Evolutionary conservation across 805 yeast genomes (phyloP).

Genomic region (Blastobotrys peoriensis): DNA sequence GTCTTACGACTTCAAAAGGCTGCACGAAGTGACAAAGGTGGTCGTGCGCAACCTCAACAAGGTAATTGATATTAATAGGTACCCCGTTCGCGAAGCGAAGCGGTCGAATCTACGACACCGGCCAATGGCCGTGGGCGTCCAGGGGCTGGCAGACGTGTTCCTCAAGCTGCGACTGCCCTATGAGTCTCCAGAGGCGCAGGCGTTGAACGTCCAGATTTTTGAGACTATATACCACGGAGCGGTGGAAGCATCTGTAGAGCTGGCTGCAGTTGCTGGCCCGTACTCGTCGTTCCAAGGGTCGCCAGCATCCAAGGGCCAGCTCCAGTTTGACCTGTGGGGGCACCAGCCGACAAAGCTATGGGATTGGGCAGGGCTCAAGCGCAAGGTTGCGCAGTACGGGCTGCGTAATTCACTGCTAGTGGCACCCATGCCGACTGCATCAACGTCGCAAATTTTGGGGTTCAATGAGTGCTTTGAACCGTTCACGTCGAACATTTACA

Average conservation of each 20-base stretch:
- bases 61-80: constrained; percentile 74
- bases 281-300: constrained; percentile 73
- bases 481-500: constrained; percentile 79
- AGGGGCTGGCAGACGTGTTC: constrained; percentile 87
- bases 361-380: constrained; percentile 73
- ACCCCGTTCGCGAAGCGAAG: constrained; percentile 71
- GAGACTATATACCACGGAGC: constrained; percentile 95
- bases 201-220: constrained; percentile 71
- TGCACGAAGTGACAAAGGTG: constrained; percentile 70
- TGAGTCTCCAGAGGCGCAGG: constrained; percentile 68
- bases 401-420: constrained; percentile 78
- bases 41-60: constrained; percentile 68
- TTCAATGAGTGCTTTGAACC: constrained; percentile 94
- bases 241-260: constrained; percentile 72
- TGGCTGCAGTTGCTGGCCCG: constrained; percentile 62
- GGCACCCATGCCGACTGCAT: constrained; percentile 97
- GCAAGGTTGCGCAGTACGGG: constrained; percentile 52
- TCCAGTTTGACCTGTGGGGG: constrained; percentile 85
- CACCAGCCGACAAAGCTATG: constrained; percentile 62
- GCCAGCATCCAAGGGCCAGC: constrained; percentile 73
- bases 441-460: constrained; percentile 90
- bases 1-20: constrained; percentile 57
- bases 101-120: constrained; percentile 69
- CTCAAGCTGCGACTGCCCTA: constrained; percentile 70
- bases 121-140: constrained; percentile 92